These are phyloP conservation scores for Closterium sp. DNA, from an alignment of 139 green algal species.

Conservation along the genomic window DNA sequence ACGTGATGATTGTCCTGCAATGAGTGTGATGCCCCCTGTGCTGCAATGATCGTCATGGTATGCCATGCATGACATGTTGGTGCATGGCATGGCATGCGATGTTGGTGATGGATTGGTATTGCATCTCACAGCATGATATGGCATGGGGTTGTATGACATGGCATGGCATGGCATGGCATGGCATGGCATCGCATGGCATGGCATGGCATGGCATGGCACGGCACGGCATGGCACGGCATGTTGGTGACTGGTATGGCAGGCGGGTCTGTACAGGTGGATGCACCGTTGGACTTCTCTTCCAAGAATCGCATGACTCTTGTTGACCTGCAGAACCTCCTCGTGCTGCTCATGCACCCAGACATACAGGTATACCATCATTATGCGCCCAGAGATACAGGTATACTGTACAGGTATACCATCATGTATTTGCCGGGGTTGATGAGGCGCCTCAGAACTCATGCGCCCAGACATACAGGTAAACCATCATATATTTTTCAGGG, in stretches of 20 bases:
- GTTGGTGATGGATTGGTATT: not conserved
- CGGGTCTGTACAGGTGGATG: slow-evolving; percentile 24
- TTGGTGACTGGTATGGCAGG: not conserved
- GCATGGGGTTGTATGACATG: too few species aligned
- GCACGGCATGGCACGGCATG: not conserved
- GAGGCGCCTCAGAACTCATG: too few species aligned
- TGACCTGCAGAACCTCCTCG: slow-evolving; percentile 46
- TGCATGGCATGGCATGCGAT: not conserved
- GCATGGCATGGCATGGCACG: not conserved
- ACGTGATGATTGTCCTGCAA: not conserved
- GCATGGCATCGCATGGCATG: not conserved
- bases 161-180: not conserved
- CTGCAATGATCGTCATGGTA: not conserved
- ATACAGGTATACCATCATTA: too few species aligned
- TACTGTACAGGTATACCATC: too few species aligned
- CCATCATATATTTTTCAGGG: too few species aligned
- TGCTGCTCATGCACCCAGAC: slow-evolving; percentile 14
- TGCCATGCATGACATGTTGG: not conserved
- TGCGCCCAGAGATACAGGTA: too few species aligned
- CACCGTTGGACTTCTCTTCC: slow-evolving; percentile 34
- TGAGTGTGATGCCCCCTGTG: not conserved
- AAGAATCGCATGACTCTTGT: slow-evolving; percentile 39
- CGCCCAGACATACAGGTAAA: too few species aligned
- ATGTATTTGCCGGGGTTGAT: too few species aligned
- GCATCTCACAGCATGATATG: not conserved